Evolutionary conservation across 257 asterid genomes (phyloP).

Genomic region (Lycium ferocissimum): DNA sequence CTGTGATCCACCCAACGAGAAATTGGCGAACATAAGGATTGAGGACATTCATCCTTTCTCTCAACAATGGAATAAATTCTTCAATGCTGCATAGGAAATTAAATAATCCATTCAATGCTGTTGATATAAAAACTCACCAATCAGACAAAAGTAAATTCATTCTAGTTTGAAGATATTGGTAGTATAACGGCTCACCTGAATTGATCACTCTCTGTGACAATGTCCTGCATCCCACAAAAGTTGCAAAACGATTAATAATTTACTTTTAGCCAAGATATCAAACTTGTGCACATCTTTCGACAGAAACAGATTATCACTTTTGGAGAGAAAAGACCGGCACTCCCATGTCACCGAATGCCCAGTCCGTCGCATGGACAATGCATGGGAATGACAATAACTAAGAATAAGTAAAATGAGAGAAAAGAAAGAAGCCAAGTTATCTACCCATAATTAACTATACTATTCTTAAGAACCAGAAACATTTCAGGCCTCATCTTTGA

Average conservation of each 20-base stretch:
- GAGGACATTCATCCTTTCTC: conserved; percentile 98
- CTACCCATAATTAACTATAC: conserved; percentile 12
- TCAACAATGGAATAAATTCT: conserved; percentile 95
- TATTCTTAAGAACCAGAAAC: background rate
- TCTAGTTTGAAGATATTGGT: conserved; percentile 6
- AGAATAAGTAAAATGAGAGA: conserved; percentile 17
- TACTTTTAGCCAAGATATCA: background rate
- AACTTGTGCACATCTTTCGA: conserved; percentile 19
- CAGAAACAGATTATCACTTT: conserved; percentile 5
- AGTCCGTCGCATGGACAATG: background rate
- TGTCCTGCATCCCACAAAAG: conserved; percentile 71
- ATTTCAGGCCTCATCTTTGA: background rate
- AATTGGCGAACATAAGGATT: conserved; percentile 98
- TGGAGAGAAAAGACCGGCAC: conserved; percentile 22
- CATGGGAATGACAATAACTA: conserved; percentile 26
- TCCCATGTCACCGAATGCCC: background rate
- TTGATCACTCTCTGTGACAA: conserved; percentile 98
- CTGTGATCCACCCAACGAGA: conserved; percentile 99
- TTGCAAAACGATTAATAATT: conserved; percentile 25
- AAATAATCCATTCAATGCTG: conserved; percentile 25
- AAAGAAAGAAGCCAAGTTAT: conserved; percentile 12
- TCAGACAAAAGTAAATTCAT: conserved; percentile 6
- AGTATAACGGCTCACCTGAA: conserved; percentile 66
- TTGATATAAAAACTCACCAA: background rate
- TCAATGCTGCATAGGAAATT: conserved; percentile 69